phyloP scores from a whole-genome alignment of 495 filamentous ascomycete species.

The Penicillium daleae region DNA sequence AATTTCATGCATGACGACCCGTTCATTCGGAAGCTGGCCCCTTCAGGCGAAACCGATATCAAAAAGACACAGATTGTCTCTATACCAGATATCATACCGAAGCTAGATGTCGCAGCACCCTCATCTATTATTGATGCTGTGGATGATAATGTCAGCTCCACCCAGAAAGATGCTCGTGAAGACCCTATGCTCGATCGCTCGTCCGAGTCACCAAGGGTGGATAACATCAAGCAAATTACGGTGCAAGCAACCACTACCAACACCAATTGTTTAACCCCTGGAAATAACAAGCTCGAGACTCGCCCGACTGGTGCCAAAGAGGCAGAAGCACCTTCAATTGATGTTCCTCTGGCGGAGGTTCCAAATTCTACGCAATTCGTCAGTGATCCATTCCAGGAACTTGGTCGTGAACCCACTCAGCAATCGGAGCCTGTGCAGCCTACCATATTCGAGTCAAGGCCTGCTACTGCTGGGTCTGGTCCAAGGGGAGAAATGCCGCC shows the following conservation, averaged over 20 bases:
- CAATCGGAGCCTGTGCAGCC: neutral
- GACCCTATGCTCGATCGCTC: neutral
- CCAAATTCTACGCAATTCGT: neutral
- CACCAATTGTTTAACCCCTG: too few species aligned
- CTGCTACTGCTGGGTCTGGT: slow-evolving; percentile 1
- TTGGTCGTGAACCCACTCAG: neutral
- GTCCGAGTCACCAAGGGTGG: neutral
- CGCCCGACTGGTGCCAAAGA: neutral
- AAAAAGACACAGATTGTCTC: neutral
- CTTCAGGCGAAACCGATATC: neutral
- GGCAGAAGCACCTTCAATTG: neutral
- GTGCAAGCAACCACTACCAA: too few species aligned
- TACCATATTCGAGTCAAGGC: neutral
- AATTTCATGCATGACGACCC: slow-evolving; percentile 1
- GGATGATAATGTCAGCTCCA: neutral
- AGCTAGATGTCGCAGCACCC: neutral
- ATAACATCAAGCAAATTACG: neutral
- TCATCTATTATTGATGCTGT: neutral
- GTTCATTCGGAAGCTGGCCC: slow-evolving; percentile 1
- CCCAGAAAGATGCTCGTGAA: neutral
- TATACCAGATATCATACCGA: neutral
- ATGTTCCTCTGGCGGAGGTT: neutral
- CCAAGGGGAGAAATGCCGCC: slow-evolving; percentile 1
- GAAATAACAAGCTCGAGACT: neutral
- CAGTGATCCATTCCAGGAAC: neutral